Evolutionary conservation across 306 rosid species (phyloP).

Genomic region (Cotoneaster glaucophyllus): DNA sequence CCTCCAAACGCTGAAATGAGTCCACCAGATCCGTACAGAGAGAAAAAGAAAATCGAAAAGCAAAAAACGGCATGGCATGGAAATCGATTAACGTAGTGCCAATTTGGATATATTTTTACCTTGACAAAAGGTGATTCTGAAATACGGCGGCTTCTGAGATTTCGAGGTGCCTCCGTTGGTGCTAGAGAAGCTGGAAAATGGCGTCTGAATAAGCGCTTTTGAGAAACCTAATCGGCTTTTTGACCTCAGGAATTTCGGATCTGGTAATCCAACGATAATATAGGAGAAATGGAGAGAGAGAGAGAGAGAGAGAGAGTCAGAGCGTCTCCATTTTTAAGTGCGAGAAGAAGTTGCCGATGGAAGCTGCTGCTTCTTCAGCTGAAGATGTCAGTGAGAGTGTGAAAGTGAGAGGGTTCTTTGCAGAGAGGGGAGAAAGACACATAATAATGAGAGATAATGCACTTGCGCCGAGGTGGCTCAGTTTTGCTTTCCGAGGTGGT

Average conservation of each 20-base stretch:
- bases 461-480: background rate
- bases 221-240: background rate
- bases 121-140: background rate
- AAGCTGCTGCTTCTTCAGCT: background rate
- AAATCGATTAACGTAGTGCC: background rate
- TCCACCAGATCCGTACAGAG: slow-evolving; percentile 4
- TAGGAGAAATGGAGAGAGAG: background rate
- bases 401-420: background rate
- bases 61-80: background rate
- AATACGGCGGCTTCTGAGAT: background rate
- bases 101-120: background rate
- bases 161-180: background rate
- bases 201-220: background rate
- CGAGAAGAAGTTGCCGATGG: background rate
- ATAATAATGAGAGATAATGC: background rate
- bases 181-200: background rate
- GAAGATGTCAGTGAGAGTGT: background rate
- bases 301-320: background rate
- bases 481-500: background rate
- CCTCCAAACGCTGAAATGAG: background rate
- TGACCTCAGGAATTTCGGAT: background rate
- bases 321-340: background rate
- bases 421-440: background rate
- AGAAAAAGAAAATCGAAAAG: background rate
- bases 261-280: background rate